Evolutionary conservation across 192 early-diverging fungal species (phyloP).

Genomic region (Phycomyces nitens): DNA sequence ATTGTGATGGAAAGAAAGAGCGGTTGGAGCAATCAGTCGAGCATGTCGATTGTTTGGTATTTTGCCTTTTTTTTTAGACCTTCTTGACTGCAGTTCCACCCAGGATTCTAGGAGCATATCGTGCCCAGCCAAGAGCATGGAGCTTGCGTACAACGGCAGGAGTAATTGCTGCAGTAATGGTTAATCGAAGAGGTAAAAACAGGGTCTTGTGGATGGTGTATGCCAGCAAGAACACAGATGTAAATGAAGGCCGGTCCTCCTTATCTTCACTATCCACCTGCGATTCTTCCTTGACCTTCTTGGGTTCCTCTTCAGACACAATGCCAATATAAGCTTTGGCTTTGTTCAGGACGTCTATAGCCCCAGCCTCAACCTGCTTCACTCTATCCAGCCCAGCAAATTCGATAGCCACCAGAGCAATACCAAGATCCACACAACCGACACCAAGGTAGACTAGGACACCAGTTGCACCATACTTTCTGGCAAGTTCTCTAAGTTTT

Average conservation of each 20-base stretch:
- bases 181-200: slow-evolving; percentile 53
- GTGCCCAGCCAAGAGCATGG: slow-evolving; percentile 43
- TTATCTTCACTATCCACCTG: background rate
- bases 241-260: slow-evolving; percentile 37
- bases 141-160: slow-evolving; percentile 52
- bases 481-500: slow-evolving; percentile 33
- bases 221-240: slow-evolving; percentile 50
- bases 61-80: background rate
- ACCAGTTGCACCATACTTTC: slow-evolving; percentile 48
- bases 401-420: slow-evolving; percentile 46
- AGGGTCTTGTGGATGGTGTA: slow-evolving; percentile 60
- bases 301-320: background rate
- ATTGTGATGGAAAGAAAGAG: too few species aligned
- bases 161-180: slow-evolving; percentile 49
- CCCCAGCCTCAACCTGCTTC: slow-evolving; percentile 39
- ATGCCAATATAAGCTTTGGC: slow-evolving; percentile 10
- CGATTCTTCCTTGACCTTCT: background rate
- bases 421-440: slow-evolving; percentile 43
- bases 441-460: slow-evolving; percentile 49
- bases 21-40: too few species aligned
- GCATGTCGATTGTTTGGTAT: background rate
- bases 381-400: slow-evolving; percentile 50
- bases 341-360: slow-evolving; percentile 28
- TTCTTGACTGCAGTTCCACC: slow-evolving; percentile 12
- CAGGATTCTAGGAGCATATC: slow-evolving; percentile 17